Percentiles rank a stretch among this genome's conserved stretches.
Conservation (phyloP, 306 rosid species). For the Lotus japonicus region DNA sequence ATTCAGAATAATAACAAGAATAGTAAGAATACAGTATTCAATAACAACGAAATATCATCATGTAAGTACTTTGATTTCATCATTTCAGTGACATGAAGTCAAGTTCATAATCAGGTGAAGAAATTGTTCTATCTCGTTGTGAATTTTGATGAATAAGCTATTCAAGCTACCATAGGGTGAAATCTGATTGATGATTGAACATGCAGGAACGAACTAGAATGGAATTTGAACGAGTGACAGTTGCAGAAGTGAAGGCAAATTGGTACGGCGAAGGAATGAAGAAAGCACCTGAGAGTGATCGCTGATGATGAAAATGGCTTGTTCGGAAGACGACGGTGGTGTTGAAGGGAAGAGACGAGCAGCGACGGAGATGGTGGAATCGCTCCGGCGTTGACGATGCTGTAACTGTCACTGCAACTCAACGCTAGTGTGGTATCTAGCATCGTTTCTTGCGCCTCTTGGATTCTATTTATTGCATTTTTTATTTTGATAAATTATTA, state of each 20-base stretch:
- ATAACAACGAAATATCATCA: background rate
- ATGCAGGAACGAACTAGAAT: background rate
- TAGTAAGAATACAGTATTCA: background rate
- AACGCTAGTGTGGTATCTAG: background rate
- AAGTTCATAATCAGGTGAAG: background rate
- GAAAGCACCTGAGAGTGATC: conserved; percentile 21
- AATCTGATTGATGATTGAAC: background rate
- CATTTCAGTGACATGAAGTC: background rate
- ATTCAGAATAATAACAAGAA: no score
- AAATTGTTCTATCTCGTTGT: no score
- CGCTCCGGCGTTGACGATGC: background rate
- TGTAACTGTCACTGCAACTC: conserved; percentile 11
- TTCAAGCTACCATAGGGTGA: background rate
- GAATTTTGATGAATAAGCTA: background rate
- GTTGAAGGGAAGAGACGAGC: background rate
- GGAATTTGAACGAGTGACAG: background rate
- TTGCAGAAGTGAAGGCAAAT: no score
- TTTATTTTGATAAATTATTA: background rate
- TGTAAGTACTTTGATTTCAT: background rate
- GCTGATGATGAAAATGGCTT: background rate
- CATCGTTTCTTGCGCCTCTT: conserved; percentile 1
- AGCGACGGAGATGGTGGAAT: conserved; percentile 10
- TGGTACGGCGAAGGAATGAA: background rate
- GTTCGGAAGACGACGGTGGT: conserved; percentile 3
- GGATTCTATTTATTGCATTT: background rate